phyloP scores from a whole-genome alignment of 2,329 filamentous ascomycete species.

The Venturia pyrina region DNA sequence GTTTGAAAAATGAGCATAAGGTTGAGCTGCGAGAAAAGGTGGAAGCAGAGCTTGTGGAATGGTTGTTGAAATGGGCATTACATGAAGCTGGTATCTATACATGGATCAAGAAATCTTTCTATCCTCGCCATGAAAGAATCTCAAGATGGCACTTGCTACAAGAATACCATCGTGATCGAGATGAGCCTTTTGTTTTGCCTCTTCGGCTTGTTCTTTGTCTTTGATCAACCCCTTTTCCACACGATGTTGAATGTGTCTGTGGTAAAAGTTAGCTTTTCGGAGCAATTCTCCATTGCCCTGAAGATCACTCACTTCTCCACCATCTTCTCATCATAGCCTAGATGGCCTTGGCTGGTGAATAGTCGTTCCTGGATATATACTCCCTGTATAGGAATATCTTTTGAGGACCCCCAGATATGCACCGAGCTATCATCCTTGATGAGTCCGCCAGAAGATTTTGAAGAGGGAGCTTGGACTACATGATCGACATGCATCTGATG shows the following conservation, averaged over 20 bases:
- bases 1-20: background rate
- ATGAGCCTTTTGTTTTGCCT: conserved; percentile 26
- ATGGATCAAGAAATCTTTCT: conserved; percentile 23
- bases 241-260: conserved; percentile 33
- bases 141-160: conserved; percentile 28
- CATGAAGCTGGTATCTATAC: background rate
- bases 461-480: conserved; percentile 26
- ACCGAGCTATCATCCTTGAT: conserved; percentile 30
- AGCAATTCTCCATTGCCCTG: background rate
- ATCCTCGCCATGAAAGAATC: conserved; percentile 42
- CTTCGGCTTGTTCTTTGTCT: conserved; percentile 27
- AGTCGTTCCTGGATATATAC: conserved; percentile 35
- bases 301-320: conserved; percentile 19
- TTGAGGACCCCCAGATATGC: conserved; percentile 38
- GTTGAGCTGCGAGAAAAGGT: background rate
- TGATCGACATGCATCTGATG: conserved; percentile 41
- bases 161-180: conserved; percentile 31
- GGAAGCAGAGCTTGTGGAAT: background rate
- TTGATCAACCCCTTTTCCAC: conserved; percentile 33
- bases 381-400: conserved; percentile 35
- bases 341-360: conserved; percentile 38
- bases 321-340: conserved; percentile 38
- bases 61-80: background rate
- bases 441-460: conserved; percentile 1
- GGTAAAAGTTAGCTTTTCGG: conserved; percentile 10